Evolutionary conservation across 2,329 filamentous ascomycete species (phyloP).

Genomic region (Plenodomus tracheiphilus): DNA sequence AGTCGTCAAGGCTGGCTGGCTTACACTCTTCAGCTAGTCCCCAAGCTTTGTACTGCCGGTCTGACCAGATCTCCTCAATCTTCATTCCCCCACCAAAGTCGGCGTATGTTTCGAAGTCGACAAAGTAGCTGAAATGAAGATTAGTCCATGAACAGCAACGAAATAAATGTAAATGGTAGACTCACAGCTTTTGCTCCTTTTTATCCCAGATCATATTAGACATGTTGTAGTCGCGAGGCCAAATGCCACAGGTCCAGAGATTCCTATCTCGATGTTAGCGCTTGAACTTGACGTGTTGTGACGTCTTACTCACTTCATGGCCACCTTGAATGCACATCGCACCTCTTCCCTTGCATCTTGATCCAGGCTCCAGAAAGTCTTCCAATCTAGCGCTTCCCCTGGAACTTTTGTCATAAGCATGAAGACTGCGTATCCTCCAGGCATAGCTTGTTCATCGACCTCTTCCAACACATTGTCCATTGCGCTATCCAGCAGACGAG

Average conservation of each 20-base stretch:
- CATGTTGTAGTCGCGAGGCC: not conserved
- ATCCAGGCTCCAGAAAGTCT: constrained; percentile 2
- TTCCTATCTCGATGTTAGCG: not conserved
- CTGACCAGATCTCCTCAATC: not conserved
- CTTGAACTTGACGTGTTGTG: not conserved
- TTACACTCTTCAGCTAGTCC: not conserved
- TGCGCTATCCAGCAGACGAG: constrained; percentile 2
- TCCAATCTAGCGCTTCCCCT: not conserved
- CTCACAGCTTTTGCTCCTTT: not conserved
- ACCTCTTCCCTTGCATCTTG: constrained; percentile 5
- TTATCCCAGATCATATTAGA: not conserved
- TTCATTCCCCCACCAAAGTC: too few relatives aligned
- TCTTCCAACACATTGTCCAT: not conserved
- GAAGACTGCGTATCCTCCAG: constrained; percentile 7
- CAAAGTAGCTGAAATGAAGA: not conserved
- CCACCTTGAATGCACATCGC: constrained; percentile 10
- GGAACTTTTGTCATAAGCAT: constrained; percentile 16
- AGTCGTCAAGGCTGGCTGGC: not conserved
- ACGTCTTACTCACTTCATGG: constrained; percentile 8
- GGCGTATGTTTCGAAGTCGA: not conserved
- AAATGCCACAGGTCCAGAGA: not conserved
- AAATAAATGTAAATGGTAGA: too few relatives aligned
- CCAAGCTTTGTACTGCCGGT: not conserved
- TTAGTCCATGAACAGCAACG: not conserved
- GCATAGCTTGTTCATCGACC: constrained; percentile 4